Conservation (phyloP, 2,329 filamentous ascomycete genomes). For the Boeremia exigua region DNA sequence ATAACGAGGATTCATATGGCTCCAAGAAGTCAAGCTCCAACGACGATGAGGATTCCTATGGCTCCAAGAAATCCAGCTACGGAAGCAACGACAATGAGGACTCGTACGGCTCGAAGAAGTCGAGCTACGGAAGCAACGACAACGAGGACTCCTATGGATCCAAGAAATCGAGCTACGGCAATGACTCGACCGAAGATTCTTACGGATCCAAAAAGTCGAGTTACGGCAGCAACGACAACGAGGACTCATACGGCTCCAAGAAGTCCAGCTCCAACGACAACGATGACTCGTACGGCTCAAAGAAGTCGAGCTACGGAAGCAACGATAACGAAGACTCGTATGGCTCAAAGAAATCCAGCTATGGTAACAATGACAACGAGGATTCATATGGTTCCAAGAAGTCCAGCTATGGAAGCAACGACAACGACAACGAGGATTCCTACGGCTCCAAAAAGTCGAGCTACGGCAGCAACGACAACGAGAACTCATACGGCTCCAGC, state of each 20-base stretch:
- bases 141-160: neutral
- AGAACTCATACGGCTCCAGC: conserved; percentile 3
- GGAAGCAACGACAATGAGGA: neutral
- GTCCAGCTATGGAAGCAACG: neutral
- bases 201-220: conserved; percentile 6
- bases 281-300: neutral
- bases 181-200: neutral
- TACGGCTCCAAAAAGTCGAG: conserved; percentile 2
- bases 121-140: conserved; percentile 1
- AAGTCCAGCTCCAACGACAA: neutral
- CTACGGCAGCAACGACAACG: neutral
- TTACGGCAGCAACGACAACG: conserved; percentile 3
- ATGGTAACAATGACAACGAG: neutral
- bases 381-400: neutral
- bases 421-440: neutral
- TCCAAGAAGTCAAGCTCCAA: conserved; percentile 3
- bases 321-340: neutral
- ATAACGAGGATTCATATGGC: neutral
- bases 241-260: neutral
- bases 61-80: conserved; percentile 6
- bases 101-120: conserved; percentile 2
- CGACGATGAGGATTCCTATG: neutral
- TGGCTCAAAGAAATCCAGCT: conserved; percentile 1
- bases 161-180: neutral
- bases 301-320: conserved; percentile 1